phyloP scores from a whole-genome alignment of 148 eudicot genomes.

The Vaccinium corymbosum region DNA sequence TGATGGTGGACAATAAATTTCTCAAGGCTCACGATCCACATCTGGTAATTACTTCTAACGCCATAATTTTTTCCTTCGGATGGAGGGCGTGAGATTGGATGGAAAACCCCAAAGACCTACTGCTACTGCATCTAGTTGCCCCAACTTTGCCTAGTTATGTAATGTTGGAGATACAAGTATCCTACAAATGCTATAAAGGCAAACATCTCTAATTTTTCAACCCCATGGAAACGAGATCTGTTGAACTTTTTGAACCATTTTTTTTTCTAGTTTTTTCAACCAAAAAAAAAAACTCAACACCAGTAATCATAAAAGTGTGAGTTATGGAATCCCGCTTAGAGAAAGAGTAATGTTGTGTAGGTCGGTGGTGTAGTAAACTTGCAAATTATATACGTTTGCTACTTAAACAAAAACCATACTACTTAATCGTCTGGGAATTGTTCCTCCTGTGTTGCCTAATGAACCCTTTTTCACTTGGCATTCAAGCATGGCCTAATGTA shows the following conservation, averaged over 20 bases:
- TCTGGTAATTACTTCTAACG: slow-evolving; percentile 44
- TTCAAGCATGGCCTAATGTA: background rate
- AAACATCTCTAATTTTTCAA: background rate
- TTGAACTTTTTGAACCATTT: background rate
- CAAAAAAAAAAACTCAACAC: background rate
- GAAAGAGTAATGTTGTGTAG: background rate
- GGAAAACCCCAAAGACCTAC: background rate
- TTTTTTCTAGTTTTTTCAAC: background rate
- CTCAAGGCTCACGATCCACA: slow-evolving; percentile 81
- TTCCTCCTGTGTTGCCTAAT: background rate
- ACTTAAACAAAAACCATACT: background rate
- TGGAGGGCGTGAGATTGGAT: background rate
- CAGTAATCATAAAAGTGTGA: background rate
- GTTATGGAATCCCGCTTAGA: background rate
- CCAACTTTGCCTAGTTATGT: background rate
- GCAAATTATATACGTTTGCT: background rate
- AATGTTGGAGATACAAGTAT: background rate
- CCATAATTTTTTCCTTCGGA: background rate
- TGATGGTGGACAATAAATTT: slow-evolving; percentile 74
- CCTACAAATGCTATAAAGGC: background rate
- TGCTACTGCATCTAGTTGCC: background rate
- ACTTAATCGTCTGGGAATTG: background rate
- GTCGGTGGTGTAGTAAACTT: background rate
- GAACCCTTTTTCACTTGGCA: background rate
- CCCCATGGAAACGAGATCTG: background rate